A percentile compares a stretch with the other conserved stretches of the same genome.
Evolutionary conservation across 371 early-diverging fungal species (phyloP).

Genomic region (Mucor saturninus): DNA sequence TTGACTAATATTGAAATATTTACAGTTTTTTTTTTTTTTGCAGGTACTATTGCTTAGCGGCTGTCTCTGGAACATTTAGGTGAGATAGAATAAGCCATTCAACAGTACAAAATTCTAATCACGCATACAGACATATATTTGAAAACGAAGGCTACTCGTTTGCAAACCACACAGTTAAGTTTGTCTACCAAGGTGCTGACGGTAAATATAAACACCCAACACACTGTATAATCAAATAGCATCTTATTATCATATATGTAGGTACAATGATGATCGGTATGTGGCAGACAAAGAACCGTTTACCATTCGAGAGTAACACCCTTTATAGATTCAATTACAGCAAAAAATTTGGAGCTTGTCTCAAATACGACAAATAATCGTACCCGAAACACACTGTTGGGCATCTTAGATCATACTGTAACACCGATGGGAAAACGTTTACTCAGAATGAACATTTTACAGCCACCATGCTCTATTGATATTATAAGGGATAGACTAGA

Average conservation of each 20-base stretch:
- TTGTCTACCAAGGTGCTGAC: conserved; percentile 65
- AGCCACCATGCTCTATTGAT: conserved; percentile 57
- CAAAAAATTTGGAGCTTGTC: conserved; percentile 71
- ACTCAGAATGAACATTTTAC: conserved; percentile 74
- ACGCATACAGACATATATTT: conserved; percentile 52
- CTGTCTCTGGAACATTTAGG: conserved; percentile 58
- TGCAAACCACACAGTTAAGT: conserved; percentile 61
- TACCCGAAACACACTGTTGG: conserved; percentile 50
- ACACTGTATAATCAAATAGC: not conserved
- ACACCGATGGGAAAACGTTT: conserved; percentile 80
- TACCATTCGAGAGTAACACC: not conserved
- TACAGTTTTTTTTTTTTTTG: not conserved
- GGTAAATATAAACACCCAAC: conserved; percentile 27
- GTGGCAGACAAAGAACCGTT: not conserved
- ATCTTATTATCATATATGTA: not conserved
- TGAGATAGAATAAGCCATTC: conserved; percentile 20
- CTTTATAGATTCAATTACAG: conserved; percentile 51
- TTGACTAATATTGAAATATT: not conserved
- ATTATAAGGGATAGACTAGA: conserved; percentile 53
- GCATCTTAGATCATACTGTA: conserved; percentile 60
- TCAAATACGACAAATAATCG: conserved; percentile 43
- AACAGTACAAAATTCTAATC: not conserved
- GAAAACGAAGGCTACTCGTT: conserved; percentile 56
- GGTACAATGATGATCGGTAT: conserved; percentile 68
- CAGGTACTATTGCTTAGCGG: conserved; percentile 64